phyloP scores from a whole-genome alignment of 1,284 basidiomycete genomes.

The Ustilago hordei region DNA sequence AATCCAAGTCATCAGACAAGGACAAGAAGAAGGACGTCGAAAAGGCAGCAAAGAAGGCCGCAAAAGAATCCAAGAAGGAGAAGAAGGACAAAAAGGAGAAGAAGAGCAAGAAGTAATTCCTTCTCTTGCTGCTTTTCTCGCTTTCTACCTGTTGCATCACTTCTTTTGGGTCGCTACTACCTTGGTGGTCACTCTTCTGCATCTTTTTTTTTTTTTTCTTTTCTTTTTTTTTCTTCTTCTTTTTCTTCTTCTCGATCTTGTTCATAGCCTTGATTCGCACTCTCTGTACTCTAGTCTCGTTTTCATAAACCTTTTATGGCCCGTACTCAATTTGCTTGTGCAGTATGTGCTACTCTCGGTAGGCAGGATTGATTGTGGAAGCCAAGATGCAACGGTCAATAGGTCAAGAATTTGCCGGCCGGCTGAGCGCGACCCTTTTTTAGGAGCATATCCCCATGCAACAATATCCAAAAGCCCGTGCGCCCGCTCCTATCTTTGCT shows the following conservation, averaged over 20 bases:
- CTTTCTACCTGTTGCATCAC: neutral
- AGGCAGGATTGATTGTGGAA: neutral
- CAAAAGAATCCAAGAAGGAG: conserved; percentile 57
- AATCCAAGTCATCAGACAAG: conserved; percentile 51
- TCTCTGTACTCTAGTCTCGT: conserved; percentile 42
- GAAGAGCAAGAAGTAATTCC: conserved; percentile 28
- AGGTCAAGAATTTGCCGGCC: conserved; percentile 6
- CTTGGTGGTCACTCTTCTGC: neutral
- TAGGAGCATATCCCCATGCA: conserved; percentile 15
- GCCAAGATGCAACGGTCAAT: neutral
- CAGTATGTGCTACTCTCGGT: no score
- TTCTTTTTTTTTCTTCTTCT: neutral
- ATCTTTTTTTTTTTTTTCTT: neutral
- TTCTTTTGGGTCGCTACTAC: neutral
- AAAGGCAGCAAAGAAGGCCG: conserved; percentile 65
- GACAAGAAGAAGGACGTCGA: conserved; percentile 55
- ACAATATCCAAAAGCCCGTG: conserved; percentile 17
- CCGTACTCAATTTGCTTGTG: no score
- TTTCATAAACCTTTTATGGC: neutral
- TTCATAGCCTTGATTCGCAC: conserved; percentile 24
- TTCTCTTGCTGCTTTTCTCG: neutral
- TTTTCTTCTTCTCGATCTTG: conserved; percentile 1
- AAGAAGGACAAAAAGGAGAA: conserved; percentile 60
- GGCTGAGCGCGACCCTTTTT: conserved; percentile 11
- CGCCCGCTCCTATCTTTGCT: neutral